Percentiles rank a stretch among this genome's conserved stretches.
phyloP scores from a whole-genome alignment of 768 basidiomycete genomes.

The Suillus ampliporus region DNA sequence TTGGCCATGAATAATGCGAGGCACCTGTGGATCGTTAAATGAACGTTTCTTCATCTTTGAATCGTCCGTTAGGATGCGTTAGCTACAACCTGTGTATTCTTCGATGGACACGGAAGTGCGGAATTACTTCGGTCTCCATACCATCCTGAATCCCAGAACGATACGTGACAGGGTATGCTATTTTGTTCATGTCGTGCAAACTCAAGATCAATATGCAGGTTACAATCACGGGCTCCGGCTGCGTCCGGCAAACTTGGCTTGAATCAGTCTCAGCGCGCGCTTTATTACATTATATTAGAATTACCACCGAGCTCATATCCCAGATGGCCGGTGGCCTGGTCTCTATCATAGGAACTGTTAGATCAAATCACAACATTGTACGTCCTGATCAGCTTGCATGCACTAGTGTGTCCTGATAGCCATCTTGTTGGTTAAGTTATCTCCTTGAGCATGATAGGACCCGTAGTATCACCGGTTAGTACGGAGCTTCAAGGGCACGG shows the following conservation, averaged over 20 bases:
- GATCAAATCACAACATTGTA: conserved; percentile 70
- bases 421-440: conserved; percentile 46
- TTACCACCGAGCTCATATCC: conserved; percentile 78
- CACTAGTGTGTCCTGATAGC: background rate
- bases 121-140: conserved; percentile 80
- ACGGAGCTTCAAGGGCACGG: conserved; percentile 68
- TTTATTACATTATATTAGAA: conserved; percentile 79
- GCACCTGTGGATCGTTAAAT: conserved; percentile 3
- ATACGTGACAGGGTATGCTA: conserved; percentile 33
- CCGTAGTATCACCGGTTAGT: conserved; percentile 75
- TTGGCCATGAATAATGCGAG: conserved; percentile 60
- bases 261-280: conserved; percentile 70
- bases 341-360: conserved; percentile 58
- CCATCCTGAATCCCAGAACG: conserved; percentile 80
- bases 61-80: background rate
- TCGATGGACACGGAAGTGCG: conserved; percentile 87
- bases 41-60: background rate
- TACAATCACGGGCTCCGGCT: too few species aligned
- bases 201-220: background rate
- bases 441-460: conserved; percentile 64
- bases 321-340: too few species aligned
- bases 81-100: background rate
- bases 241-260: conserved; percentile 64
- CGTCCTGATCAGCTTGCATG: conserved; percentile 26
- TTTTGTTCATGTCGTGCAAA: background rate